Evolutionary conservation across 1,139 yeast species (phyloP).

Genomic region (Williopsis jadinii): DNA sequence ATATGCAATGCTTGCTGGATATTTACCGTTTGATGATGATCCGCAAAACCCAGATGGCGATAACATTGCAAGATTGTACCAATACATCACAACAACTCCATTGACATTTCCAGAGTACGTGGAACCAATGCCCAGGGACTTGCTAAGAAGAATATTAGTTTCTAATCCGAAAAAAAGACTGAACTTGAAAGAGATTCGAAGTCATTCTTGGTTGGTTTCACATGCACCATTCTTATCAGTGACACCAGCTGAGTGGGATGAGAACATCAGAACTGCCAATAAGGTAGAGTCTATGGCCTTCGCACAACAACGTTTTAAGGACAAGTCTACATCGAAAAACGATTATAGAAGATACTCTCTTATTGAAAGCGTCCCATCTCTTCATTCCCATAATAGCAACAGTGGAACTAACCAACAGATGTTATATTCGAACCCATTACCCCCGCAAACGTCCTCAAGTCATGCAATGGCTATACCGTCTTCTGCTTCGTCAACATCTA

Average conservation of each 20-base stretch:
- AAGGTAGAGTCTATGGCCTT: not conserved
- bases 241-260: slow-evolving; percentile 89
- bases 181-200: slow-evolving; percentile 57
- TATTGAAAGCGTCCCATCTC: slow-evolving; percentile 32
- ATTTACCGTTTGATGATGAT: slow-evolving; percentile 96
- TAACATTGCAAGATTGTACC: slow-evolving; percentile 84
- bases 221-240: slow-evolving; percentile 77
- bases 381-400: slow-evolving; percentile 6
- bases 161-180: slow-evolving; percentile 82
- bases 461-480: slow-evolving; percentile 44
- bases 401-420: slow-evolving; percentile 7
- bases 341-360: slow-evolving; percentile 32
- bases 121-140: slow-evolving; percentile 86
- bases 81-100: slow-evolving; percentile 85
- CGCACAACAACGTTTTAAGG: slow-evolving; percentile 4
- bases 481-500: slow-evolving; percentile 27
- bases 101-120: slow-evolving; percentile 94
- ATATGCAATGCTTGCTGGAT: slow-evolving; percentile 96
- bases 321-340: slow-evolving; percentile 12
- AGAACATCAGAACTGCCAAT: slow-evolving; percentile 14
- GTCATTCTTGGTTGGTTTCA: slow-evolving; percentile 83
- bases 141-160: slow-evolving; percentile 76
- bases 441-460: slow-evolving; percentile 48
- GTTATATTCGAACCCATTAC: slow-evolving; percentile 35
- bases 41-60: slow-evolving; percentile 95